Evolutionary conservation across 345 rosid species (phyloP), one percentile per base, ranked within the genome.

Genomic region (Bruguiera sexangula): DNA sequence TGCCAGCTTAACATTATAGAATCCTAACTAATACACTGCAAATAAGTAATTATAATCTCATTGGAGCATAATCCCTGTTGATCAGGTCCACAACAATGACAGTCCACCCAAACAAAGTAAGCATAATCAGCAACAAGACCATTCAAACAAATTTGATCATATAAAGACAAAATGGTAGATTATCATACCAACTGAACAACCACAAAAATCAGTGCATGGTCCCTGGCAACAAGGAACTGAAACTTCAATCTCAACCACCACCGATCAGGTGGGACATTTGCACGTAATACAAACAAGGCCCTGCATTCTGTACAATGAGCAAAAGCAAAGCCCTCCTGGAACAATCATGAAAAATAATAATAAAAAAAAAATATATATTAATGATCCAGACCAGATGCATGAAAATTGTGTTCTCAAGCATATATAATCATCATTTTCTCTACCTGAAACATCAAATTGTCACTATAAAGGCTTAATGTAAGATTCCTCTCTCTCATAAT

Each of bases 241-340:
- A 96, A 96, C 82, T 94, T 92, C 90, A 96, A 78, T 81, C 98
- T 90, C 83, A 92, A 77, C 99, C 99, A 90, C 99, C 99, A 96
- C 73, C 99, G 87, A 69, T 96, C 98, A 70, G 98, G 77, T 60
- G 99, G 99, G 51, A 90, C 92, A 83, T 96, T 92, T 64, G 97
- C 96, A 64, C 99, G 87, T 73, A 96, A 84, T 80, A 90, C 72
- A 79, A 96, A 96, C 72, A 83, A 73, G 11, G 96, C 98, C 79
- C 97, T 85, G 87, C 99, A 96, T 78, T 96, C 99, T 66, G 99
- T 92, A 82, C 99, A 96, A 80, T 96, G 99, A 66, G 98, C 88
- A 85, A 96, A 96, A 72, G 99, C 99, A 88, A 92, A 96, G 66
- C 99, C 99, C 87, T 96, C 99, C 99, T 96, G 86, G 65, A 70